Percentiles rank a stretch among this genome's conserved stretches.
These are phyloP conservation scores for Artemisia argyi DNA, from an alignment of 129 eudicot genomes.

Conservation along the genomic window DNA sequence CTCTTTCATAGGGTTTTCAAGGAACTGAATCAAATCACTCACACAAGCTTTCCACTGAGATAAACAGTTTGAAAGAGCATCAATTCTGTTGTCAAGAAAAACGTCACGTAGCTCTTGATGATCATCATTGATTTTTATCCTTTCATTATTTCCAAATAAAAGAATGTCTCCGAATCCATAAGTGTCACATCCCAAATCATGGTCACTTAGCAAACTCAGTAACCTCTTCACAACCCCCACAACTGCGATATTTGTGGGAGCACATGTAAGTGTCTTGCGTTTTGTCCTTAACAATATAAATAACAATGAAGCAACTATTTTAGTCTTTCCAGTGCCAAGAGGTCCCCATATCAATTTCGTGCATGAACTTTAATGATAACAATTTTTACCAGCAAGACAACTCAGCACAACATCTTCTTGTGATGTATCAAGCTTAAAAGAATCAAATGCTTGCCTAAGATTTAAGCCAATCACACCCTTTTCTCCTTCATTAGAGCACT, in stretches of 20 bases:
- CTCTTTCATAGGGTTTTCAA: constrained; percentile 9
- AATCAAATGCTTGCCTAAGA: too few species aligned
- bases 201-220: constrained; percentile 24
- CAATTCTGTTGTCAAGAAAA: constrained; percentile 50
- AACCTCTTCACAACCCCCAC: constrained; percentile 49
- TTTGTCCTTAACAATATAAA: too few species aligned
- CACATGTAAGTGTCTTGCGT: too few species aligned
- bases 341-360: too few species aligned
- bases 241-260: constrained; percentile 39
- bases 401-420: too few species aligned
- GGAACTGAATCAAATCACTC: constrained; percentile 19
- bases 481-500: too few species aligned
- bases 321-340: too few species aligned
- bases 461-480: too few species aligned
- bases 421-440: too few species aligned
- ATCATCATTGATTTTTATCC: constrained; percentile 53
- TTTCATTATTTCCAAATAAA: constrained; percentile 58
- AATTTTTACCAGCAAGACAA: too few species aligned
- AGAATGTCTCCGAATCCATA: constrained; percentile 73
- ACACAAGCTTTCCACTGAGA: constrained; percentile 14
- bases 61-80: constrained; percentile 38
- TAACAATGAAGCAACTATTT: too few species aligned
- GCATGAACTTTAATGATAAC: too few species aligned
- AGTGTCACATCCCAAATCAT: constrained; percentile 27
- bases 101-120: constrained; percentile 38